Evolutionary conservation across 805 yeast species (phyloP), one percentile per base, ranked within the genome.

Genomic region (Crinitomyces ghanaensis): DNA sequence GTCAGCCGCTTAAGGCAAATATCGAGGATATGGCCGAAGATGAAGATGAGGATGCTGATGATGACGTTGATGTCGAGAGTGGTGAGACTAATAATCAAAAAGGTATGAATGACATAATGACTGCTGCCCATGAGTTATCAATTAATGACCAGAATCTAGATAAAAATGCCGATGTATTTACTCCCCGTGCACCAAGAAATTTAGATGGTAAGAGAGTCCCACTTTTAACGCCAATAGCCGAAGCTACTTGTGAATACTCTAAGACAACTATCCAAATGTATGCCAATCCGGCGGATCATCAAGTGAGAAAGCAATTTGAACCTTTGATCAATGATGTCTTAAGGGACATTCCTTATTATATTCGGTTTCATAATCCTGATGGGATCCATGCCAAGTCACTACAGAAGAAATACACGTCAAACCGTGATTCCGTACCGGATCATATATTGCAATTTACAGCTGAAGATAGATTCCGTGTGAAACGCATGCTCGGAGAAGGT

Each of bases 401-500:
- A 12, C 31, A 26, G 12, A 33, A 26, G 15, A 31, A 31, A 6
- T n/a, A 16, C 12, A 28, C 30, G n/a, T 13, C n/a, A 6, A n/a
- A n/a, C n/a, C n/a, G n/a, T n/a, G n/a, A n/a, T n/a, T n/a, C n/a
- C n/a, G n/a, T n/a, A n/a, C n/a, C 19, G 8, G 19, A 21, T 19
- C 23, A 24, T 16, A 21, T 25, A 13, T 24, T 39, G 3, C 19
- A 28, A 11, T 33, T 39, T 14, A 38, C 45, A 3, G 21, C 23
- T 9, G 33, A 29, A 18, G 66, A 62, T 25, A 55, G 66, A 4
- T 68, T 53, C 41, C 69, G 72, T 38, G 52, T 77, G 35, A 62
- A 66, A 18, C 58, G 61, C 30, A 70, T 72, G 45, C 56, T 85
- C 8, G 95, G 95, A 0, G 69, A 68, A 46, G 93, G 93, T n/a